Conservation (phyloP, 148 eudicot species). For the Chenopodium suecicum region DNA sequence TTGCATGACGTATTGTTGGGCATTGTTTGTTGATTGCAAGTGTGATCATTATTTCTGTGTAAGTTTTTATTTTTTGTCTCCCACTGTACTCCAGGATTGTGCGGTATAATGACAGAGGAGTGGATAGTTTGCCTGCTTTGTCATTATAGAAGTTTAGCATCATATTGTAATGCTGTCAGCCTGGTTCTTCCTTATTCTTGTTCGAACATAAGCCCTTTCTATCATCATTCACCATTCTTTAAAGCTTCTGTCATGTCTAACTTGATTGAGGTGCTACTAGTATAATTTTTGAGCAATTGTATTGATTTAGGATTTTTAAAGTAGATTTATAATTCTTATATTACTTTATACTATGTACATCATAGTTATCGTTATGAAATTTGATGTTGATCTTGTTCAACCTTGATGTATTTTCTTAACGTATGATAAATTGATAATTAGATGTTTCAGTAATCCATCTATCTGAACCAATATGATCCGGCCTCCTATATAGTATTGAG, state of each 20-base stretch:
- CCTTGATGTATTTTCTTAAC: not conserved
- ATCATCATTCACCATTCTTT: not conserved
- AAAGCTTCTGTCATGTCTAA: not conserved
- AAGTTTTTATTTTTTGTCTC: not conserved
- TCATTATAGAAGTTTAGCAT: conserved; percentile 4
- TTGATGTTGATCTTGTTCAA: not conserved
- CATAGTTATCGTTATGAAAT: not conserved
- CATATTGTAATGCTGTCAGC: not conserved
- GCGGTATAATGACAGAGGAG: conserved; percentile 20
- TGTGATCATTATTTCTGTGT: conserved; percentile 21
- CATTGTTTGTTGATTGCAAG: conserved; percentile 24
- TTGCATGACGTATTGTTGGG: conserved; percentile 5
- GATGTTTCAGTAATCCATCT: not conserved
- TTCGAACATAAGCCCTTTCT: not conserved
- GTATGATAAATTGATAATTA: not conserved
- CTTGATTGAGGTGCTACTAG: not conserved
- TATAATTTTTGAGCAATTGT: not conserved
- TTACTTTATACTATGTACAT: not conserved
- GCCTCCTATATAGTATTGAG: not conserved
- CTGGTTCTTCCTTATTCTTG: not conserved
- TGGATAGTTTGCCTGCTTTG: conserved; percentile 23
- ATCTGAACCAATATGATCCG: not conserved
- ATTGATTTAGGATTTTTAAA: not conserved
- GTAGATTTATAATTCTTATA: not conserved
- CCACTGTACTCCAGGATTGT: conserved; percentile 9